These are phyloP conservation scores for Lactarius akahatsu DNA, from an alignment of 768 basidiomycete genomes.

Conservation along the genomic window DNA sequence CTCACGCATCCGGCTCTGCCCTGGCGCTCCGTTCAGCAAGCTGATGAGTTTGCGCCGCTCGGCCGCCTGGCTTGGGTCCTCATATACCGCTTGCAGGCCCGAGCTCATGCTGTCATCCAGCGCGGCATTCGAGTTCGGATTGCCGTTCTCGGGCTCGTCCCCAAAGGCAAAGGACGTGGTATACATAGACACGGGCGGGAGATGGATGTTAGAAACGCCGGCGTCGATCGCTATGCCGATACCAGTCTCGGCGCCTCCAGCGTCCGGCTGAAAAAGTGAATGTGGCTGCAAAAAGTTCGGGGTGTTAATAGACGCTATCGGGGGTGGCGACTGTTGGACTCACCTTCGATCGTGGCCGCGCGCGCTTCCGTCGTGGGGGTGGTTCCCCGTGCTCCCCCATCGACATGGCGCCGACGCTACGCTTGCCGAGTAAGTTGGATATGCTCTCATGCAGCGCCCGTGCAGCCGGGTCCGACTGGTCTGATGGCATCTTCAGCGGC, in stretches of 20 bases:
- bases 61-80: constrained; percentile 28
- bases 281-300: constrained; percentile 34
- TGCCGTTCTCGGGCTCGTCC: constrained; percentile 20
- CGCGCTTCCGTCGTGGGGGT: constrained; percentile 37
- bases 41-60: constrained; percentile 28
- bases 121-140: constrained; percentile 2
- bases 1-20: constrained; percentile 20
- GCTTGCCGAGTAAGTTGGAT: constrained; percentile 67
- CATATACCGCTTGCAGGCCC: constrained; percentile 27
- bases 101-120: constrained; percentile 18
- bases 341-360: constrained; percentile 43
- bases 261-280: constrained; percentile 42
- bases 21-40: constrained; percentile 25
- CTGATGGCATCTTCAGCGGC: constrained; percentile 37
- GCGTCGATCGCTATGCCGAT: not conserved
- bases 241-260: constrained; percentile 23
- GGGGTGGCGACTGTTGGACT: constrained; percentile 10
- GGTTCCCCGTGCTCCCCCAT: constrained; percentile 26
- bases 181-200: constrained; percentile 2
- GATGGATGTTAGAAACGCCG: constrained; percentile 1
- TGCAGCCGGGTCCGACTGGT: constrained; percentile 45
- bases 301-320: not conserved
- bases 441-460: constrained; percentile 68
- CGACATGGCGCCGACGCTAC: constrained; percentile 40
- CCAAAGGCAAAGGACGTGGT: constrained; percentile 24